Evolutionary conservation across 1,139 yeast genomes (phyloP), one percentile per base, ranked within the genome.

Genomic region (Sugiyamaella grinbergsii): DNA sequence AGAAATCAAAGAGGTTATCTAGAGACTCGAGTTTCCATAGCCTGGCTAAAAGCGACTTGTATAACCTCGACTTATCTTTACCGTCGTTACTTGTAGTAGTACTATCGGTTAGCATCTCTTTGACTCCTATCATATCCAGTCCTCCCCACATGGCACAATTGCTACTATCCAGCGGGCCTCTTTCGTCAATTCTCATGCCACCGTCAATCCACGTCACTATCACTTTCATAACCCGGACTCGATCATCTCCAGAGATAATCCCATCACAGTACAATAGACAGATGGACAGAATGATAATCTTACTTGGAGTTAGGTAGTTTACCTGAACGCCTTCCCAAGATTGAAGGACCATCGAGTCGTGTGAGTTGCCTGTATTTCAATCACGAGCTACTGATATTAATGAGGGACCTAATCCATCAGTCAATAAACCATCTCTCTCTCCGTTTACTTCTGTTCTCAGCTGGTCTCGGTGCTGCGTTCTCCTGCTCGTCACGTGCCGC

Each of bases 271-370:
- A 64, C 10, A 61, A 26, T 43, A 54, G 46, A 33, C 61, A 50
- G 8, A 62, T 36, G 5, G 56, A 46, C 23, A 60, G 49, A 10
- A 64, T 36, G 15, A 62, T 62, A 32, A 64, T 49, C 45, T 63
- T 64, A 51, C 54, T 60, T 10, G 68, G 67, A 13, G 67, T 63
- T 38, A 63, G 52, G 47, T 52, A 63, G 26, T 50, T 50, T 32
- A 50, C 54, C 26, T 33, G 55, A 23, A 28, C 39, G 29, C 38
- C 47, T 26, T 42, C 47, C 47, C 48, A 44, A 15, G 42, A 23
- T 26, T 44, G 48, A 1, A 44, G 48, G n/a, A 44, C 42, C 37
- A 44, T 36, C 6, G 29, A 2, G 5, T 24, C 29, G 18, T 11
- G 5, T 37, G 18, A 13, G 20, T 36, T 16, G 5, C 16, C 11